Conservation (phyloP, 495 filamentous ascomycete genomes). For the Aspergillus panamensis region DNA sequence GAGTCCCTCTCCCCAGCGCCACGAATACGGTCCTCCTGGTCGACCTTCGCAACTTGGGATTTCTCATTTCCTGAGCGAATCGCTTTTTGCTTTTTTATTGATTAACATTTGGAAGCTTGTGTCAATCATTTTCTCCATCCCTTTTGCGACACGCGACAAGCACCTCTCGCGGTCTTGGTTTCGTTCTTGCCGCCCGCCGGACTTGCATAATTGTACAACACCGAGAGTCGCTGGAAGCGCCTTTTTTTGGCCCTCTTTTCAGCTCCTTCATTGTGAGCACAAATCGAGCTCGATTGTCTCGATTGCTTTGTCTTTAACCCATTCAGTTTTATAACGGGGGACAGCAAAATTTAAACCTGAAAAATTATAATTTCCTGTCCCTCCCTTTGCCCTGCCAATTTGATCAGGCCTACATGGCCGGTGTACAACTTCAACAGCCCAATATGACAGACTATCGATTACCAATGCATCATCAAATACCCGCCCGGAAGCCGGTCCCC, state of each 20-base stretch:
- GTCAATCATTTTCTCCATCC: neutral
- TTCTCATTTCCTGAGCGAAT: neutral
- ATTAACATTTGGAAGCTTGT: neutral
- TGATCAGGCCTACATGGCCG: slow-evolving; percentile 27
- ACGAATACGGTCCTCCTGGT: neutral
- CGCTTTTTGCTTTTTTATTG: neutral
- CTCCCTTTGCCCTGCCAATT: neutral
- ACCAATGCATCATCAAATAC: slow-evolving; percentile 39
- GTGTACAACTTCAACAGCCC: slow-evolving; percentile 29
- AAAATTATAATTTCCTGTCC: neutral
- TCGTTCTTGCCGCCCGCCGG: neutral
- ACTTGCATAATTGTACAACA: neutral
- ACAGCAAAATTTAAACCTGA: neutral
- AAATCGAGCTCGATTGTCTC: neutral
- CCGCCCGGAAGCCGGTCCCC: slow-evolving; percentile 36
- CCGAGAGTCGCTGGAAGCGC: neutral
- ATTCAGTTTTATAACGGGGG: neutral
- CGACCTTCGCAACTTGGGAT: neutral
- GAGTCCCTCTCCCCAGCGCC: neutral
- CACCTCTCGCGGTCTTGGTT: neutral
- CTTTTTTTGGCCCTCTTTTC: neutral
- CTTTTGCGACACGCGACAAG: neutral
- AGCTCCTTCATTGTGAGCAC: neutral
- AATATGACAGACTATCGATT: slow-evolving; percentile 46
- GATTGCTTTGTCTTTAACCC: neutral